Evolutionary conservation across 2,329 filamentous ascomycete genomes (phyloP).

Genomic region (Trichoderma brevicompactum): DNA sequence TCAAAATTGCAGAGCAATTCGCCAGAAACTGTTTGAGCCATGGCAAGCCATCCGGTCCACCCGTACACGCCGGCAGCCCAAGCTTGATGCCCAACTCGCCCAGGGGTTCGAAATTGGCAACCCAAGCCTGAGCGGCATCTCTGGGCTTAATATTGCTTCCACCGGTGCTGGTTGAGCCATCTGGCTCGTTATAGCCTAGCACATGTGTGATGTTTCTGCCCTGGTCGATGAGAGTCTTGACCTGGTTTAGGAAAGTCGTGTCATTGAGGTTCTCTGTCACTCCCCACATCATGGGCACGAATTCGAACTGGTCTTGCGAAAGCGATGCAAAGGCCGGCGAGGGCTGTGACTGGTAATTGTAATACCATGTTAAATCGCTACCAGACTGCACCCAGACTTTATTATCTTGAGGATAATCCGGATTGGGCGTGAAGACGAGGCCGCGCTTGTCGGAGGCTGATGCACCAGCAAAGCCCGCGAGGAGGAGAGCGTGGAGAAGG

Average conservation of each 20-base stretch:
- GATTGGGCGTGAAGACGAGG: slow-evolving; percentile 68
- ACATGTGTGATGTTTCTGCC: slow-evolving; percentile 67
- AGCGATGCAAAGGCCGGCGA: slow-evolving; percentile 55
- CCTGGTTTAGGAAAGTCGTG: slow-evolving; percentile 63
- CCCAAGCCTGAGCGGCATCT: slow-evolving; percentile 70
- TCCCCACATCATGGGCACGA: slow-evolving; percentile 83
- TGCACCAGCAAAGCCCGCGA: slow-evolving; percentile 36
- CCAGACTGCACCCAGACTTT: slow-evolving; percentile 62
- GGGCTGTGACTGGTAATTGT: slow-evolving; percentile 71
- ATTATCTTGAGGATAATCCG: slow-evolving; percentile 63
- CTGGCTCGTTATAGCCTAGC: slow-evolving; percentile 81
- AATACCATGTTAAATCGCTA: slow-evolving; percentile 78
- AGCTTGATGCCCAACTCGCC: slow-evolving; percentile 66
- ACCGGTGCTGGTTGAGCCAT: slow-evolving; percentile 58
- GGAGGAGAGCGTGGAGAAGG: slow-evolving; percentile 30
- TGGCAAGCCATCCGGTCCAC: slow-evolving; percentile 59
- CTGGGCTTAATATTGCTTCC: slow-evolving; percentile 65
- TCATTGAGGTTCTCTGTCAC: slow-evolving; percentile 52
- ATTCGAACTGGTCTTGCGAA: slow-evolving; percentile 64
- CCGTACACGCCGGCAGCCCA: slow-evolving; percentile 73
- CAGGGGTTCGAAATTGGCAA: slow-evolving; percentile 71
- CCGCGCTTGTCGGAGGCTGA: slow-evolving; percentile 65
- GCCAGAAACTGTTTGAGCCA: slow-evolving; percentile 71
- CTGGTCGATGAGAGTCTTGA: slow-evolving; percentile 57
- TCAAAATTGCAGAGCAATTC: slow-evolving; percentile 65